phyloP scores from a whole-genome alignment of 345 rosid genomes.

The Dipteronia sinensis region DNA sequence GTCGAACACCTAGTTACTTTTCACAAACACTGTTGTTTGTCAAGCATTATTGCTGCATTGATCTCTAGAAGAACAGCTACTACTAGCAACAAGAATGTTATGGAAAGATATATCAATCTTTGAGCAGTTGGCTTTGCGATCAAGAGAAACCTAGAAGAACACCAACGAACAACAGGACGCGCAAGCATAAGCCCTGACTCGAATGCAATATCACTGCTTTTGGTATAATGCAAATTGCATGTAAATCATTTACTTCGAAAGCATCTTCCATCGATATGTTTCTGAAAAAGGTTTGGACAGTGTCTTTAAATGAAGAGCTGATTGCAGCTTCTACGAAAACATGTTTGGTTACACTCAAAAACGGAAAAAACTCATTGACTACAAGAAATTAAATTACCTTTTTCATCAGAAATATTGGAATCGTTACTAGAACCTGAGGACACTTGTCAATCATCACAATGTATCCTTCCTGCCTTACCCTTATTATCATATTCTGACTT shows the following conservation, averaged over 20 bases:
- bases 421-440: no score
- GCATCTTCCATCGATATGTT: background rate
- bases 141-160: background rate
- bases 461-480: background rate
- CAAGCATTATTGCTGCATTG: no score
- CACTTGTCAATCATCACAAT: background rate
- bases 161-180: background rate
- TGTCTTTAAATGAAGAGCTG: no score
- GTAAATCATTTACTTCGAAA: conserved; percentile 15
- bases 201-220: conserved; percentile 6
- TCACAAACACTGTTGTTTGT: no score
- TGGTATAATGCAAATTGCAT: conserved; percentile 26
- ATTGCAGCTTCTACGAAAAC: background rate
- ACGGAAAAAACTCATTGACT: conserved; percentile 28
- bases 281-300: conserved; percentile 10
- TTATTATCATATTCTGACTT: background rate
- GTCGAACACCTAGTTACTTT: no score
- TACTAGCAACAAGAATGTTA: background rate
- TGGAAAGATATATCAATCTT: background rate
- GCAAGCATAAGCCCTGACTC: background rate
- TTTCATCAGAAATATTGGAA: background rate
- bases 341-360: conserved; percentile 20
- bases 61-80: background rate
- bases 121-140: no score
- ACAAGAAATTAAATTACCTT: conserved; percentile 14